Evolutionary conservation across 2,329 filamentous ascomycete genomes (phyloP), one percentile per base, ranked within the genome.

Genomic region (Ilyonectria sp.): DNA sequence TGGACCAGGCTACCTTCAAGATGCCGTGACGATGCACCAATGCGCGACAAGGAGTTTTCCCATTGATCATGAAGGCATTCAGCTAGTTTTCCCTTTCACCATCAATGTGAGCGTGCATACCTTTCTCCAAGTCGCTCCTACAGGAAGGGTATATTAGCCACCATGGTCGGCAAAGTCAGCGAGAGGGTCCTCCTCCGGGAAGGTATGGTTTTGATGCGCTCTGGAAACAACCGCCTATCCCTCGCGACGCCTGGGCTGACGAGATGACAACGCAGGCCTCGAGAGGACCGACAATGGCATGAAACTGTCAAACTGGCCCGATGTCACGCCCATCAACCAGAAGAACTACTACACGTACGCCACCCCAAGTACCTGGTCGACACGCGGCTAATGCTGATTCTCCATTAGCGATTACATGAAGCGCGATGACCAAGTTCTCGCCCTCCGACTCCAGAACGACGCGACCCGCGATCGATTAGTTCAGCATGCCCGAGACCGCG

Each of bases 271-370:
- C 26, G 43, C 79, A 98, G 95, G 96, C 72, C 90, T 99, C 71
- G 94, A 97, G 84, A 90, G 95, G 79, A 98, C 96, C 68, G 96
- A 99, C 86, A 99, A 99, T 89, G 95, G 95, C 83, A 95, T 99
- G 92, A 96, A 95, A 79, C 90, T 96, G 78, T 93, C 94, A 54
- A 97, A 89, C 80, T 99, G 96, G 95, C 95, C 96, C 10, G 92
- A 96, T 78, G 91, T 97, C 65, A 88, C 90, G 49, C 94, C 96
- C 76, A 99, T 99, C 82, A 99, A 99, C 80, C 96, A 99, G 82
- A 99, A 99, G 85, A 99, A 99, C 82, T 99, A 99, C 82, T 98
- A 98, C 81, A 97, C 95, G 94, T 96, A 87, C 69, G 91, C 37
- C 57, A 19, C 13, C 15, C 26, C 19, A 10, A 35, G 58, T 23